Evolutionary conservation across 108 stramenopile species (phyloP).

Genomic region (Nitzschia inconspicua): DNA sequence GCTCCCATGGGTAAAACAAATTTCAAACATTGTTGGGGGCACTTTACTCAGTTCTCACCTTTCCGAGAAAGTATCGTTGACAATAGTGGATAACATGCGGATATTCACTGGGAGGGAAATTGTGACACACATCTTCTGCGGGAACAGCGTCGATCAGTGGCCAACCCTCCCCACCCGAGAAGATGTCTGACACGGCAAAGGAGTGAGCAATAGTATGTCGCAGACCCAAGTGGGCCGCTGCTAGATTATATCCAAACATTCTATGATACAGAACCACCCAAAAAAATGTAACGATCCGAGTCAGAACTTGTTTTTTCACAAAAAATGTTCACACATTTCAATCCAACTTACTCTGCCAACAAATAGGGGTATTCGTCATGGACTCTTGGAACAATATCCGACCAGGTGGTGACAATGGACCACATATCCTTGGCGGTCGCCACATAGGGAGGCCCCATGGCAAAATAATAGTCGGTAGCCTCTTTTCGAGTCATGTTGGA

Average conservation of each 20-base stretch:
- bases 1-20: too few relatives aligned
- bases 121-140: constrained; percentile 46
- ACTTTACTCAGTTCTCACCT: too few relatives aligned
- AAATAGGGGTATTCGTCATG: constrained; percentile 64
- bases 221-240: constrained; percentile 71
- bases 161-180: constrained; percentile 61
- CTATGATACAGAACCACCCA: background rate
- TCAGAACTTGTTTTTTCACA: too few relatives aligned
- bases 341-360: constrained; percentile 56
- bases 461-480: constrained; percentile 48
- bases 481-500: constrained; percentile 43
- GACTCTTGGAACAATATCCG: constrained; percentile 59
- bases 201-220: constrained; percentile 59
- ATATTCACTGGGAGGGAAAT: constrained; percentile 41
- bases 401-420: constrained; percentile 60
- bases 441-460: constrained; percentile 50
- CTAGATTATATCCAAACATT: constrained; percentile 89
- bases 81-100: constrained; percentile 78
- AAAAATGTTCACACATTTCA: background rate
- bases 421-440: constrained; percentile 64
- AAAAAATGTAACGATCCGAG: too few relatives aligned
- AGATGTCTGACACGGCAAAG: constrained; percentile 68
- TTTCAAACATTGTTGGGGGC: too few relatives aligned
- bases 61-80: constrained; percentile 63
- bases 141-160: constrained; percentile 39